These are phyloP conservation scores for Phytophthora niederhauseri DNA, from an alignment of 352 stramenopile species.

Conservation along the genomic window DNA sequence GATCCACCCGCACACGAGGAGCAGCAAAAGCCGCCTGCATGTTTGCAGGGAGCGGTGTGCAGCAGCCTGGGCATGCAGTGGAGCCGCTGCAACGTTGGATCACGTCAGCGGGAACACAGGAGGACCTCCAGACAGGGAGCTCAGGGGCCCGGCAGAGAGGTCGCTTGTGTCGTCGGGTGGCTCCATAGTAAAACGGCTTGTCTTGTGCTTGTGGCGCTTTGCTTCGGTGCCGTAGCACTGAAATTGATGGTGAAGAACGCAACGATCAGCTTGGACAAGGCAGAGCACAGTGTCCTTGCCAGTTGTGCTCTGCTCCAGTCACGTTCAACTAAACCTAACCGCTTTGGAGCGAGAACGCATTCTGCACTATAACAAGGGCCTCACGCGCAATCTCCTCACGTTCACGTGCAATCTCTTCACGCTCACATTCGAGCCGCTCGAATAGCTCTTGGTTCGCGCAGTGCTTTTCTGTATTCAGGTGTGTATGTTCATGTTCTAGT, in stretches of 20 bases:
- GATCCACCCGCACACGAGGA: background rate
- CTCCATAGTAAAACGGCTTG: background rate
- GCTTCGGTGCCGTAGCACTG: background rate
- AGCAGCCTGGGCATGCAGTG: background rate
- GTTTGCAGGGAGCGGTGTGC: background rate
- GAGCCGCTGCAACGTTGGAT: background rate
- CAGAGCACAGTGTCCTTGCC: background rate
- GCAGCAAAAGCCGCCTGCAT: background rate
- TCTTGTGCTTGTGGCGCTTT: background rate
- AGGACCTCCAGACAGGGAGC: background rate
- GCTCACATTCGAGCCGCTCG: no score
- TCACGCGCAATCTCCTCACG: no score
- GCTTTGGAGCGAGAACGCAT: background rate
- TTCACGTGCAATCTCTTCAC: no score
- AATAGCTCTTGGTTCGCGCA: no score
- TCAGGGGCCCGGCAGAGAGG: background rate
- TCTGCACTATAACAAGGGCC: conserved; percentile 1
- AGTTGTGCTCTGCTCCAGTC: conserved; percentile 5
- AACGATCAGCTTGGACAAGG: background rate
- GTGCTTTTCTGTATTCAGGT: no score
- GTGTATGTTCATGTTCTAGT: no score
- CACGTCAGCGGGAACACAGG: background rate
- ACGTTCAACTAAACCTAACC: background rate
- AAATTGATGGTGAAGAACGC: background rate
- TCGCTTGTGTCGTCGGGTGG: background rate